Evolutionary conservation across 257 asterid species (phyloP), one percentile per base, ranked within the genome.

Genomic region (Forsythia viridissima): DNA sequence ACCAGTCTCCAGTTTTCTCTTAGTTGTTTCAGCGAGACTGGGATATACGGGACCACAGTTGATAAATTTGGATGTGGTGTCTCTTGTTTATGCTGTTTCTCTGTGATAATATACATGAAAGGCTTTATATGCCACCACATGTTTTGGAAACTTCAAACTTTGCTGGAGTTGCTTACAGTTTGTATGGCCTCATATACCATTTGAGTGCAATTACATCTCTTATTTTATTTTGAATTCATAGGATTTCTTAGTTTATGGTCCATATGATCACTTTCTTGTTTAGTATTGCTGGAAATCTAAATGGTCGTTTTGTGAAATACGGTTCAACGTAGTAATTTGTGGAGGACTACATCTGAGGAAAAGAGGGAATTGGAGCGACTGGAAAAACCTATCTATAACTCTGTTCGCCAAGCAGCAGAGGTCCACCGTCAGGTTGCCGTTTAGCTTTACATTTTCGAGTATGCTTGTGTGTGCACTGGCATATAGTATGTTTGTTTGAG

Each of bases 371-470:
- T 96, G 21, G 99, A 96, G 86, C 96, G 97, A 73, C 77, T 92
- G 78, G 98, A 92, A 71, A 93, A 90, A 80, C 99, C 97, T 43
- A 82, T 88, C 41, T 96, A 96, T 85, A 93, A 93, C 78, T 88
- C 99, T 11, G 81, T 96, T 82, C 99, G 99, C 76, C 97, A 89
- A 83, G 99, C 99, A 69, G 99, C 99, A 72, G 98, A 96, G 86
- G 99, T 96, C 82, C 99, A 96, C 84, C 98, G 99, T 37, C 97
- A 96, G 98, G 99, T 95, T 76, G 81, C 79, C 73, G 44, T 72
- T 34, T 70, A 72, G n/a, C 46, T 75, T 71, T 37, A 65, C 57
- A 15, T 38, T 12, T 38, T 18, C 70, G 3, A 40, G 20, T 65
- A 8, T 75, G 36, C 21, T 46, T 74, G 76, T 63, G 39, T 24